A percentile compares a stretch with the other conserved stretches of the same genome.
These are phyloP conservation scores for Alloascoidea africana DNA, from an alignment of 805 yeast genomes.

Conservation along the genomic window DNA sequence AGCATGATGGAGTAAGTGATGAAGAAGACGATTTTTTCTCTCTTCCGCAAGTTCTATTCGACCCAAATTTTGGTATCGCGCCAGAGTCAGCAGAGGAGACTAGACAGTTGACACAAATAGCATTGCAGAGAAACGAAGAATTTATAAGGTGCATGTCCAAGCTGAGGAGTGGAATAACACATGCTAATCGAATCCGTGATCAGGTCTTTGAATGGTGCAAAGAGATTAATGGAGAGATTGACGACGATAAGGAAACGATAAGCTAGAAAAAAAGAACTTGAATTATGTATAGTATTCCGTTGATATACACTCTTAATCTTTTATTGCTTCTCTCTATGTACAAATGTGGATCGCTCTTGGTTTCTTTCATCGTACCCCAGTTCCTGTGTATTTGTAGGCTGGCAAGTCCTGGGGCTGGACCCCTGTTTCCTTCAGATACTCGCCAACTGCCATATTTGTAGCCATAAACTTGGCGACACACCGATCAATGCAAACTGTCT, in stretches of 20 bases:
- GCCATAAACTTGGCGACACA: conserved; percentile 76
- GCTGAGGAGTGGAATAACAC: conserved; percentile 59
- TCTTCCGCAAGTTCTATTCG: conserved; percentile 32
- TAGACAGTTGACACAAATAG: conserved; percentile 61
- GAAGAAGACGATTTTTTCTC: conserved; percentile 53
- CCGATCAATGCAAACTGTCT: conserved; percentile 65
- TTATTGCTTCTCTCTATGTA: too few relatives aligned
- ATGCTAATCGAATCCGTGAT: conserved; percentile 62
- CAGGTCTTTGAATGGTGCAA: conserved; percentile 71
- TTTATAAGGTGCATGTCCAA: conserved; percentile 65
- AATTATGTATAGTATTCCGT: too few relatives aligned
- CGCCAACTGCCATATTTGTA: conserved; percentile 52
- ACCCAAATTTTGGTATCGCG: conserved; percentile 34
- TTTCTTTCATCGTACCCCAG: too few relatives aligned
- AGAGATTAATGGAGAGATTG: conserved; percentile 61
- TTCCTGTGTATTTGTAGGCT: neutral
- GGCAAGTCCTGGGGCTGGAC: conserved; percentile 6
- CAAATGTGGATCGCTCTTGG: too few relatives aligned
- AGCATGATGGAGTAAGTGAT: conserved; percentile 8
- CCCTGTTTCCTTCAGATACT: conserved; percentile 12
- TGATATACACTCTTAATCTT: too few relatives aligned
- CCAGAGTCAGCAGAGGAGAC: conserved; percentile 51
- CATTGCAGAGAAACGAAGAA: conserved; percentile 74
- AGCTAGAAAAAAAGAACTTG: too few relatives aligned
- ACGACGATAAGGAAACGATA: conserved; percentile 27